A percentile compares a stretch with the other conserved stretches of the same genome.
phyloP scores from a whole-genome alignment of 176 grass and related monocot genomes.

The Oryza longistaminata region DNA sequence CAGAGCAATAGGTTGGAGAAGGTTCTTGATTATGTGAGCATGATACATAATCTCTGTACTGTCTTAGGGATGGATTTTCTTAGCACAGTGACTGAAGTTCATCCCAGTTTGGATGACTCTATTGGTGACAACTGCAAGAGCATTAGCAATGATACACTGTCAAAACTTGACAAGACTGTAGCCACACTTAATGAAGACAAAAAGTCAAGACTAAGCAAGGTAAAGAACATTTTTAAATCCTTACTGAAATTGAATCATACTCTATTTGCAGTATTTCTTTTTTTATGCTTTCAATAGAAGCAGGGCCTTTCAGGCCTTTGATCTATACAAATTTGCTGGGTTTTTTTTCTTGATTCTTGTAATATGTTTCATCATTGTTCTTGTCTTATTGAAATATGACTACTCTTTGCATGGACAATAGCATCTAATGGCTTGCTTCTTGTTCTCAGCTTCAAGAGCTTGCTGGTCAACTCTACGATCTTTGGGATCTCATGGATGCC shows the following conservation, averaged over 20 bases:
- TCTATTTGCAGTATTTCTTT: not conserved
- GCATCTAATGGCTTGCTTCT: constrained; percentile 14
- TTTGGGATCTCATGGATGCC: constrained; percentile 99
- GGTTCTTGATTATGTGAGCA: constrained; percentile 89
- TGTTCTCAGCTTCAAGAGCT: constrained; percentile 92
- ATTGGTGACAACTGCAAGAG: constrained; percentile 76
- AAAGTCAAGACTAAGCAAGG: constrained; percentile 81
- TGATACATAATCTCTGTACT: constrained; percentile 90
- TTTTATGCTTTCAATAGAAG: not conserved
- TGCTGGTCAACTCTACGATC: constrained; percentile 84
- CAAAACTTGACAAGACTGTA: constrained; percentile 80
- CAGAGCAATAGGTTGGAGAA: constrained; percentile 92
- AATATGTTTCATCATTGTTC: not conserved
- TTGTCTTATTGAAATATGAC: not conserved
- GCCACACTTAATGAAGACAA: constrained; percentile 90
- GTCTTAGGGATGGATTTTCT: constrained; percentile 92
- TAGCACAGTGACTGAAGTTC: constrained; percentile 89
- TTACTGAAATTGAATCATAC: not conserved
- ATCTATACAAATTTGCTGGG: not conserved
- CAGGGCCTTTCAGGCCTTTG: not conserved
- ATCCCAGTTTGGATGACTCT: constrained; percentile 80
- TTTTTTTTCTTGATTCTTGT: not conserved
- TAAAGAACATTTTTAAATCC: constrained; percentile 31
- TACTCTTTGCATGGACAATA: not conserved
- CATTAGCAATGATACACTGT: constrained; percentile 87